Conservation (phyloP, 305 asterid genomes). For the Andrographis paniculata region DNA sequence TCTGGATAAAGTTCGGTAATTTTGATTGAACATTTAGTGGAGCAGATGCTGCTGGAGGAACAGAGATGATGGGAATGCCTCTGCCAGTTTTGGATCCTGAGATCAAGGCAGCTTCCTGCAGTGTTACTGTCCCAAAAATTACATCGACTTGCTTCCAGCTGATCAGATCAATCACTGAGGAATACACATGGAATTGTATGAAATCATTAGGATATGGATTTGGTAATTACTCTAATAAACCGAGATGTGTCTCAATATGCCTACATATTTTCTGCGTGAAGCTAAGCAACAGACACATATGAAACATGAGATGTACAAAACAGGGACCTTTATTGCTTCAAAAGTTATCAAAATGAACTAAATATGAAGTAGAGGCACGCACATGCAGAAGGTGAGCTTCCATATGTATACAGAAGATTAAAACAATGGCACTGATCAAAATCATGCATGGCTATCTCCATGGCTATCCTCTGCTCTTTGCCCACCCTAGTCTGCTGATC, state of each 20-base stretch:
- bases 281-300: too few relatives aligned
- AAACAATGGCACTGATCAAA: slow-evolving; percentile 22
- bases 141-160: slow-evolving; percentile 27
- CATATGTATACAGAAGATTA: slow-evolving; percentile 20
- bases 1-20: slow-evolving; percentile 22
- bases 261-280: too few relatives aligned
- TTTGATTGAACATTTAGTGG: slow-evolving; percentile 13
- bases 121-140: slow-evolving; percentile 35
- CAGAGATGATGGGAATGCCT: slow-evolving; percentile 33
- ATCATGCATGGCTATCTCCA: slow-evolving; percentile 39
- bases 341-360: too few relatives aligned
- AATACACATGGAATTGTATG: neutral
- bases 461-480: slow-evolving; percentile 44
- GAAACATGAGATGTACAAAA: too few relatives aligned
- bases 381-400: slow-evolving; percentile 35
- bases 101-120: slow-evolving; percentile 36
- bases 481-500: slow-evolving; percentile 36
- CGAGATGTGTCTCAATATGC: too few relatives aligned
- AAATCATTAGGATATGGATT: neutral
- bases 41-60: slow-evolving; percentile 22
- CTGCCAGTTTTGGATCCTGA: slow-evolving; percentile 22
- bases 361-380: too few relatives aligned
- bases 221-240: too few relatives aligned
- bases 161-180: slow-evolving; percentile 40
- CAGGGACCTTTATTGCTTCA: too few relatives aligned